phyloP scores from a whole-genome alignment of 2,329 filamentous ascomycete species.

The Proliferodiscus dingleyae region DNA sequence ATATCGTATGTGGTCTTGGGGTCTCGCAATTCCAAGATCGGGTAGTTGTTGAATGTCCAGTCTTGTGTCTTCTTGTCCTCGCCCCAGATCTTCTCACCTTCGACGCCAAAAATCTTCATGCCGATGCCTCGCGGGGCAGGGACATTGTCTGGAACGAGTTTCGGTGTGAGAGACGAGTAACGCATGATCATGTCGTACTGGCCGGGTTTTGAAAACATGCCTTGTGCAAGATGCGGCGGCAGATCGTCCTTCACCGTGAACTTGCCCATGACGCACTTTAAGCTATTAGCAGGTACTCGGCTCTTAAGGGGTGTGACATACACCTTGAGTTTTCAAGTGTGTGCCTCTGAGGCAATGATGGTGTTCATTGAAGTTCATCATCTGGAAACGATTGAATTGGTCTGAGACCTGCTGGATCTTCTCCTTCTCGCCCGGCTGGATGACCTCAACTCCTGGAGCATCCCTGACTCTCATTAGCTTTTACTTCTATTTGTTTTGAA shows the following conservation, averaged over 20 bases:
- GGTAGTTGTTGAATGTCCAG: conserved; percentile 19
- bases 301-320: background rate
- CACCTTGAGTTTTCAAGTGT: conserved; percentile 16
- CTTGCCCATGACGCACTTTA: conserved; percentile 15
- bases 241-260: conserved; percentile 17
- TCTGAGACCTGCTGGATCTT: conserved; percentile 16
- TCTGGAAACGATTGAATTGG: conserved; percentile 18
- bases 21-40: conserved; percentile 12
- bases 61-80: conserved; percentile 19
- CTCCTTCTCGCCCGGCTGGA: conserved; percentile 15
- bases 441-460: conserved; percentile 12
- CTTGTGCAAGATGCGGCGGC: conserved; percentile 15
- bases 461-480: conserved; percentile 2
- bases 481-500: background rate
- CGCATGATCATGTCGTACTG: conserved; percentile 16
- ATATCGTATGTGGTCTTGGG: conserved; percentile 18
- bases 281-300: background rate
- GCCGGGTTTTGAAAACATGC: conserved; percentile 17
- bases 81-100: conserved; percentile 18
- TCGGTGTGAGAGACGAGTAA: conserved; percentile 16
- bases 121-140: conserved; percentile 16
- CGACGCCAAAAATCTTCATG: conserved; percentile 16
- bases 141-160: conserved; percentile 15
- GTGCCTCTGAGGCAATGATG: conserved; percentile 16
- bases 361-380: conserved; percentile 20